phyloP scores from a whole-genome alignment of 345 rosid genomes.

The Hibiscus syriacus region DNA sequence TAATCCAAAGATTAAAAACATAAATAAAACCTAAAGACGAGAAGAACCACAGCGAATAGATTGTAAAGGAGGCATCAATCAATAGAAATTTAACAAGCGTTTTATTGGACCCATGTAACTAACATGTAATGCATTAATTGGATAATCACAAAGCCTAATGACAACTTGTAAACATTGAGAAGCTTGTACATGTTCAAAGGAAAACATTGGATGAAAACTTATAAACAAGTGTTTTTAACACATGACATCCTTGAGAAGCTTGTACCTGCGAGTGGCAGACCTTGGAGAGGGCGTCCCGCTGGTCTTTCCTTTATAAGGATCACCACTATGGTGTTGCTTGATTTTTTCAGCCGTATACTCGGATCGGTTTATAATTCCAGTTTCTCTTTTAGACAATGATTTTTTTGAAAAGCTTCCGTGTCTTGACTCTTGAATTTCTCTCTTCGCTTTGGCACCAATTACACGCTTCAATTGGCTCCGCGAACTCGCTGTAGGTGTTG shows the following conservation, averaged over 20 bases:
- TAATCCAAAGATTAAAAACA: no score
- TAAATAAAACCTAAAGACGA: no score
- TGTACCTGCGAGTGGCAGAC: slow-evolving; percentile 84
- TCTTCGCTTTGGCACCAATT: slow-evolving; percentile 92
- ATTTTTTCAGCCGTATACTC: slow-evolving; percentile 48
- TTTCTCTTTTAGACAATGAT: slow-evolving; percentile 23
- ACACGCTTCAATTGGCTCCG: slow-evolving; percentile 59
- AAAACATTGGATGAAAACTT: slow-evolving; percentile 1
- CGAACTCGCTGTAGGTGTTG: slow-evolving; percentile 60
- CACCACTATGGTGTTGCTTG: slow-evolving; percentile 53
- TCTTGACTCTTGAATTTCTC: slow-evolving; percentile 31
- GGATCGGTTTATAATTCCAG: slow-evolving; percentile 38
- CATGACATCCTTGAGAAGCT: slow-evolving; percentile 99
- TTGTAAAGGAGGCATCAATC: no score
- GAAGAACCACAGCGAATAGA: no score
- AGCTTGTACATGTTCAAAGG: not conserved
- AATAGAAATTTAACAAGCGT: no score
- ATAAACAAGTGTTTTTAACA: slow-evolving; percentile 31
- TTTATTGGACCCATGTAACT: no score
- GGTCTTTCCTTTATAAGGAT: slow-evolving; percentile 35
- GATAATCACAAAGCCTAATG: no score
- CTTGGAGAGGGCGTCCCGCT: slow-evolving; percentile 59
- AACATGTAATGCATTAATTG: no score
- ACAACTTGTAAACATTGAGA: no score
- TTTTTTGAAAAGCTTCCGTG: slow-evolving; percentile 41